Evolutionary conservation across 768 basidiomycete species (phyloP), one percentile per base, ranked within the genome.

Genomic region (Boletus insuetus): DNA sequence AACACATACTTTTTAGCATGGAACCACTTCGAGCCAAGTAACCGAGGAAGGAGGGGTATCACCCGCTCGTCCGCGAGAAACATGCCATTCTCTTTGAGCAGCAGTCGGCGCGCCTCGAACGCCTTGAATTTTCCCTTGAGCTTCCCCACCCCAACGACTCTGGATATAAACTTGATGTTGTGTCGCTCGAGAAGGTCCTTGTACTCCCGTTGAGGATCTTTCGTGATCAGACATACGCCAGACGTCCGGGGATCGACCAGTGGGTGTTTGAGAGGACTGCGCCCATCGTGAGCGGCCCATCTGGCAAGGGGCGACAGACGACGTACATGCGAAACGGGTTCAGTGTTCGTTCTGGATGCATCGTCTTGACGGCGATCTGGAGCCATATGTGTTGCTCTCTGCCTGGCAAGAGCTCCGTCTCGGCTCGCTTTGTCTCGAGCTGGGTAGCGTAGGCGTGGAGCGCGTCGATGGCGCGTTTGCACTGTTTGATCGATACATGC

Each of bases 201-300:
- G 80, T 98, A 99, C 68, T 93, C 81, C 43, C 96, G 79, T 64
- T 98, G 96, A 2, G 96, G 96, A 69, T 96, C 92, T 74, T 98
- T 98, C 48, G 89, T 89, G 72, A 99, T 88, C 48, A 99, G 78
- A 71, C 95, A 98, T 48, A 99, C 79, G 11, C 88, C 73, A 7
- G 84, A 84, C 14, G 81, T 84, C 48, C 89, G 84, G 13, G 89
- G 96, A 77, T 91, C 94, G 65, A 91, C 83, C 57, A 92, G 73
- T 32, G 89, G 89, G 67, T 97, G 81, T 38, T 82, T 83, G 43
- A 99, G 79, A 6, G 89, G 86, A 54, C 93, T 70, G 50, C 46
- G 31, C 13, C 55, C 34, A 31, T 4, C 16, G 29, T 55, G 51
- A 62, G 62, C 17, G 19, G 8, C 4, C 11, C 20, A 31, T 39